phyloP scores from a whole-genome alignment of 2,329 filamentous ascomycete genomes.

The Penicillium corylophilum region DNA sequence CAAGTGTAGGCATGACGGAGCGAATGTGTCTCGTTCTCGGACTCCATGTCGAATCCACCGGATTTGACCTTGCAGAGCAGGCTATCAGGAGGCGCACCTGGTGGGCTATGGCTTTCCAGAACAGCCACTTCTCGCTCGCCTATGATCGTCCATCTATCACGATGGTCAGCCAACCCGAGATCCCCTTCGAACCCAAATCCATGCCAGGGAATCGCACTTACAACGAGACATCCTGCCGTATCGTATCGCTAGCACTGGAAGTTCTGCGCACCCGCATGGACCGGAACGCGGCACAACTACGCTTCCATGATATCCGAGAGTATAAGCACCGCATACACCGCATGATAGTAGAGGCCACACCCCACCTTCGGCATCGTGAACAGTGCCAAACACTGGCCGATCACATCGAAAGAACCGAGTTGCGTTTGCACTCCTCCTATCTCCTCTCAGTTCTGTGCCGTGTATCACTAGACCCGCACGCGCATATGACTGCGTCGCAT shows the following conservation, averaged over 20 bases:
- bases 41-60: constrained; percentile 55
- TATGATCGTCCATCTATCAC: constrained; percentile 57
- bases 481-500: constrained; percentile 40
- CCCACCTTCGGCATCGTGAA: constrained; percentile 53
- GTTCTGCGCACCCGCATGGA: constrained; percentile 55
- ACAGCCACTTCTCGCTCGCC: constrained; percentile 60
- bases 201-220: constrained; percentile 53
- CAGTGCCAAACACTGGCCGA: constrained; percentile 42
- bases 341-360: constrained; percentile 56
- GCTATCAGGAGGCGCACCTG: constrained; percentile 3
- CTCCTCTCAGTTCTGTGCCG: constrained; percentile 59
- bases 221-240: constrained; percentile 56
- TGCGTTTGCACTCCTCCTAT: constrained; percentile 62
- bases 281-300: constrained; percentile 48
- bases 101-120: constrained; percentile 62
- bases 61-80: constrained; percentile 20
- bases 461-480: constrained; percentile 49
- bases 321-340: constrained; percentile 56
- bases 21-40: constrained; percentile 58
- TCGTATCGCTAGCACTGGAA: constrained; percentile 52
- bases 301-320: constrained; percentile 53
- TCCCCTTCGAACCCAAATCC: constrained; percentile 50
- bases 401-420: constrained; percentile 57
- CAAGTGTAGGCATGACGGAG: constrained; percentile 32
- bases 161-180: constrained; percentile 51